Conservation (phyloP, 768 basidiomycete species). For the Paxillus rubicundulus region DNA sequence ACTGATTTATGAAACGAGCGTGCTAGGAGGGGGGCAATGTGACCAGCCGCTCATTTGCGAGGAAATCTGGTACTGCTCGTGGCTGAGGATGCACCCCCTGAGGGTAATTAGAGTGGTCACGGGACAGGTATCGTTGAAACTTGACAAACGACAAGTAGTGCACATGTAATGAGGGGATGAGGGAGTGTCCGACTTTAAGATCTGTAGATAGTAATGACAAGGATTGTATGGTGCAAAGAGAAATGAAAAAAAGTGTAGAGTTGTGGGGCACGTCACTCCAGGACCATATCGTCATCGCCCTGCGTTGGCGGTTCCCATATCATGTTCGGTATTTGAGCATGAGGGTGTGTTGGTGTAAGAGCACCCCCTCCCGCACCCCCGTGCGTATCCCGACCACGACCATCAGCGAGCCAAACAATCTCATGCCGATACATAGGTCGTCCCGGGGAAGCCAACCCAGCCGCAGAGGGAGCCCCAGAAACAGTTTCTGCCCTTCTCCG, state of each 20-base stretch:
- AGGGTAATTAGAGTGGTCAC: conserved; percentile 8
- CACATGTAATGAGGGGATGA: conserved; percentile 5
- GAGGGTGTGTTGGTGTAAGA: conserved; percentile 20
- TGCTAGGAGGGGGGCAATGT: not conserved
- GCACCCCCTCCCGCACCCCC: conserved; percentile 17
- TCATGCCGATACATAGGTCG: conserved; percentile 30
- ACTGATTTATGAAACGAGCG: too few relatives aligned
- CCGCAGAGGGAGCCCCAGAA: conserved; percentile 27
- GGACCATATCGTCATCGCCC: conserved; percentile 29
- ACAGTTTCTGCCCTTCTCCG: conserved; percentile 36
- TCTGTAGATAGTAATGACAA: conserved; percentile 16
- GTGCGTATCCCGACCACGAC: conserved; percentile 15
- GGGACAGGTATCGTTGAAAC: conserved; percentile 19
- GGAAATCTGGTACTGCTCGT: not conserved
- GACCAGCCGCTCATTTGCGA: conserved; percentile 1
- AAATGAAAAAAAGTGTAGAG: conserved; percentile 4
- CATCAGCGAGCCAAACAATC: conserved; percentile 25
- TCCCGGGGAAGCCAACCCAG: conserved; percentile 28
- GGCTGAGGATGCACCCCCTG: not conserved
- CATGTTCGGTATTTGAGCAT: conserved; percentile 21
- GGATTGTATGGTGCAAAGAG: not conserved
- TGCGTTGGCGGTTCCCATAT: conserved; percentile 29
- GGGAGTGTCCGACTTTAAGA: conserved; percentile 13
- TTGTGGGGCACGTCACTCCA: conserved; percentile 20
- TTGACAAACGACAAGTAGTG: conserved; percentile 5